phyloP scores from a whole-genome alignment of 1,284 basidiomycete genomes.

The Singerocomus rubriflavus region DNA sequence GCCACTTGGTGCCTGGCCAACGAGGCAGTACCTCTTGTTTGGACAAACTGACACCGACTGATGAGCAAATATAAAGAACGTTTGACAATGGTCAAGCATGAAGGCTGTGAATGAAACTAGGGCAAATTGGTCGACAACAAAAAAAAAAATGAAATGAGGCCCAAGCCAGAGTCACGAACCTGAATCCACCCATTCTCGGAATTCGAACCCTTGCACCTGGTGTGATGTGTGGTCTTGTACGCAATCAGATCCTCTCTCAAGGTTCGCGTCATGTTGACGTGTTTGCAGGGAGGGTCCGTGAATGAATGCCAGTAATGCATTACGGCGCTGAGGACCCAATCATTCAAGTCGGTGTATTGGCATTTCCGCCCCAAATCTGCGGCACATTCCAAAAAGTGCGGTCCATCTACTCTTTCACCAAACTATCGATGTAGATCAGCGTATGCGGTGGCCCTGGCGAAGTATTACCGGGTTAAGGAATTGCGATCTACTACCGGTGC shows the following conservation, averaged over 20 bases:
- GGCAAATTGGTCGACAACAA: conserved; percentile 2
- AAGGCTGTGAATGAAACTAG: conserved; percentile 15
- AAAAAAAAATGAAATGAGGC: conserved; percentile 4
- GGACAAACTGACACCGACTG: conserved; percentile 6
- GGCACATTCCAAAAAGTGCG: too few species aligned
- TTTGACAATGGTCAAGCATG: conserved; percentile 11
- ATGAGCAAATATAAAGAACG: conserved; percentile 12
- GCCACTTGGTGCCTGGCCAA: conserved; percentile 21
- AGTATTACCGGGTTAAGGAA: conserved; percentile 16
- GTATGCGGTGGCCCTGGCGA: conserved; percentile 1
- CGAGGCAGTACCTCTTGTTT: conserved; percentile 12
- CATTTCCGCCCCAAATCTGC: conserved; percentile 24
- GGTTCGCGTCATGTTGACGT: conserved; percentile 31
- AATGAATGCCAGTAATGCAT: conserved; percentile 28
- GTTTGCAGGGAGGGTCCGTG: conserved; percentile 27
- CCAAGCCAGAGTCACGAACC: conserved; percentile 19
- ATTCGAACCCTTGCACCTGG: conserved; percentile 22
- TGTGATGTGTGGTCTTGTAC: conserved; percentile 23
- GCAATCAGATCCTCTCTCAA: conserved; percentile 23
- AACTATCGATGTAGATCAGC: conserved; percentile 6
- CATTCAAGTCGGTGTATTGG: conserved; percentile 6
- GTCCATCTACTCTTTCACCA: neutral
- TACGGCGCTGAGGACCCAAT: conserved; percentile 24
- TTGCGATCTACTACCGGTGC: conserved; percentile 22
- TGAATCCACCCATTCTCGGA: conserved; percentile 30